Conservation (phyloP, 108 stramenopile species). For the Schizochytrium sp. region DNA sequence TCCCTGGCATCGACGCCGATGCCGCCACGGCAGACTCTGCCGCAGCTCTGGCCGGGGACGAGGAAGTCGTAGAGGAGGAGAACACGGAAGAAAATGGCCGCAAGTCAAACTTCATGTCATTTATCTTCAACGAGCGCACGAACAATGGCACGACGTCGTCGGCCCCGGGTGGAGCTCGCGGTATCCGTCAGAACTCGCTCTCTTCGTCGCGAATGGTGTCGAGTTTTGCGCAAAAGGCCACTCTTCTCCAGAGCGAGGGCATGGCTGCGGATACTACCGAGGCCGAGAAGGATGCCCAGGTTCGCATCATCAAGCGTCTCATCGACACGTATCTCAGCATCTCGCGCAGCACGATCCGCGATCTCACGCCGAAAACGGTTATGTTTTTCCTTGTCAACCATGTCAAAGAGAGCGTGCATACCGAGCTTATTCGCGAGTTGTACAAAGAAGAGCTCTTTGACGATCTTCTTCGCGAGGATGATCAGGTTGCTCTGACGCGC, state of each 20-base stretch:
- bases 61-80: neutral
- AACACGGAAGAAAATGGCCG: neutral
- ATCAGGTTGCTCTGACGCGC: conserved; percentile 62
- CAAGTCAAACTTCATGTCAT: neutral
- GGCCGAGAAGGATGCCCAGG: conserved; percentile 76
- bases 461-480: conserved; percentile 73
- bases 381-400: conserved; percentile 97
- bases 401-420: conserved; percentile 80
- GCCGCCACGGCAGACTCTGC: neutral
- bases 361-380: conserved; percentile 95
- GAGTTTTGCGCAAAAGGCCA: neutral
- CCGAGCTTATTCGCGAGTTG: conserved; percentile 83
- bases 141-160: neutral
- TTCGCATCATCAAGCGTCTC: conserved; percentile 88
- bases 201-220: neutral
- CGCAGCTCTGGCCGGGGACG: neutral
- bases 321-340: conserved; percentile 88
- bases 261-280: neutral
- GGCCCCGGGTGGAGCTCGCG: neutral
- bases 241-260: neutral
- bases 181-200: neutral
- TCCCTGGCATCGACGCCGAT: neutral
- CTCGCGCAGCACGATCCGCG: conserved; percentile 89
- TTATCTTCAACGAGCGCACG: neutral
- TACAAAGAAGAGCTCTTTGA: conserved; percentile 76